A percentile compares a stretch with the other conserved stretches of the same genome.
Conservation (phyloP, 2,329 filamentous ascomycete genomes). For the Cladophialophora bantiana region DNA sequence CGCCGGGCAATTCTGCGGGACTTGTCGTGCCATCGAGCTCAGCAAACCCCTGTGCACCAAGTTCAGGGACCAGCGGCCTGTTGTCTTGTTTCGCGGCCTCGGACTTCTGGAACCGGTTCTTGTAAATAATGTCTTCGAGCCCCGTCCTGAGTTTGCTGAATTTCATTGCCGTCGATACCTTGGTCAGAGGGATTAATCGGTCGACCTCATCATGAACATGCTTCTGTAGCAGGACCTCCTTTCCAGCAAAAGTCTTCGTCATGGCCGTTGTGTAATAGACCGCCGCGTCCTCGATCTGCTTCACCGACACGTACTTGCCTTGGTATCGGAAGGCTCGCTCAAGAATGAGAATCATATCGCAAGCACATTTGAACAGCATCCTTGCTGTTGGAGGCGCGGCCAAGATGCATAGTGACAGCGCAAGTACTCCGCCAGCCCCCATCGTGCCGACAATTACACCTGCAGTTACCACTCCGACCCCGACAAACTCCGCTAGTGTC, state of each 20-base stretch:
- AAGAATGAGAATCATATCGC: constrained; percentile 46
- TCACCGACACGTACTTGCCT: constrained; percentile 38
- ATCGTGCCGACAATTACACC: constrained; percentile 38
- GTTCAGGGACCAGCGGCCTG: constrained; percentile 15
- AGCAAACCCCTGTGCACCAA: constrained; percentile 20
- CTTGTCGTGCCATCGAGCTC: constrained; percentile 29
- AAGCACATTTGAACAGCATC: constrained; percentile 46
- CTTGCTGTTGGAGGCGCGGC: constrained; percentile 45
- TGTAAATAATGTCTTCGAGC: constrained; percentile 39
- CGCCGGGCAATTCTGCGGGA: constrained; percentile 24
- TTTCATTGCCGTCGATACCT: constrained; percentile 29
- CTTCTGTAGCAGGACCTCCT: constrained; percentile 35
- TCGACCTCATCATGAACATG: constrained; percentile 40
- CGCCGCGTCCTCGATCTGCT: constrained; percentile 40
- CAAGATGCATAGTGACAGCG: constrained; percentile 38
- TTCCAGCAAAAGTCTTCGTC: constrained; percentile 37
- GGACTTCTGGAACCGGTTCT: constrained; percentile 37
- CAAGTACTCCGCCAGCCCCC: constrained; percentile 42
- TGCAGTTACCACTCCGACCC: constrained; percentile 30
- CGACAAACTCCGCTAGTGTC: constrained; percentile 33
- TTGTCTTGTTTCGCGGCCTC: constrained; percentile 22
- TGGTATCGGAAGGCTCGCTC: constrained; percentile 42
- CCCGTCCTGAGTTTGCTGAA: constrained; percentile 35
- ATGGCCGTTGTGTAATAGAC: constrained; percentile 38
- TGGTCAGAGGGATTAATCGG: constrained; percentile 33